phyloP scores from a whole-genome alignment of 1,284 basidiomycete species.

The Gomphus bonarii region DNA sequence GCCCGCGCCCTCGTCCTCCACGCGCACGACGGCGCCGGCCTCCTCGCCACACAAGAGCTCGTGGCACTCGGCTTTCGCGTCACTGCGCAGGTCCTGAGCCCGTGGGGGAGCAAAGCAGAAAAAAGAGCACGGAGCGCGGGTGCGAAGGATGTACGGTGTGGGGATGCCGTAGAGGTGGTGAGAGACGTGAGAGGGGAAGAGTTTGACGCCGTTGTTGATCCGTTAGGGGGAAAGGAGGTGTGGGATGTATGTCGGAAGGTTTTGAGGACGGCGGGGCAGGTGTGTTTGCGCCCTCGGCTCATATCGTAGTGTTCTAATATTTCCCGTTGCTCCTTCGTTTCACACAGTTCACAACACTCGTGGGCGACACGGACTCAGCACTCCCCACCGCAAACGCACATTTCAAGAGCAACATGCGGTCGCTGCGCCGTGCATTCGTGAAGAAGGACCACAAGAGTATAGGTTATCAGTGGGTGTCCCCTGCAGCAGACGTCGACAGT shows the following conservation, averaged over 20 bases:
- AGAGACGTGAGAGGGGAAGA: conserved; percentile 41
- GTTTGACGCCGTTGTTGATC: conserved; percentile 76
- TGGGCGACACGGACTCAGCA: conserved; percentile 57
- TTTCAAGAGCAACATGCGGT: conserved; percentile 58
- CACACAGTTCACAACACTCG: conserved; percentile 58
- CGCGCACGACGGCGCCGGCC: conserved; percentile 69
- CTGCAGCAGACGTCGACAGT: conserved; percentile 66
- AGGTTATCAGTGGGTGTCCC: conserved; percentile 66
- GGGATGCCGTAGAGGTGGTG: conserved; percentile 44
- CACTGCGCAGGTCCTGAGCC: conserved; percentile 52
- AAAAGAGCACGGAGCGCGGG: neutral
- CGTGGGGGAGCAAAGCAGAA: conserved; percentile 7
- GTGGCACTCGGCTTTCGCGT: conserved; percentile 52
- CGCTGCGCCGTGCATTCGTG: conserved; percentile 31
- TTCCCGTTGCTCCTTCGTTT: neutral
- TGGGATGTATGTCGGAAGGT: conserved; percentile 63
- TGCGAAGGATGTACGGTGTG: conserved; percentile 17
- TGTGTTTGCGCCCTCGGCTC: conserved; percentile 16
- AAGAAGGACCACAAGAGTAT: conserved; percentile 24
- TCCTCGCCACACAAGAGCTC: conserved; percentile 68
- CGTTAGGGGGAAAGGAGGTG: conserved; percentile 64
- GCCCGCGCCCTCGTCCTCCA: conserved; percentile 56
- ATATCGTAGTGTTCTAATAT: conserved; percentile 10
- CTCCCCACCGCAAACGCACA: conserved; percentile 62
- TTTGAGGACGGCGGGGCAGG: conserved; percentile 32